Conservation (phyloP, 148 eudicot genomes). For the Rhododendron molle region DNA sequence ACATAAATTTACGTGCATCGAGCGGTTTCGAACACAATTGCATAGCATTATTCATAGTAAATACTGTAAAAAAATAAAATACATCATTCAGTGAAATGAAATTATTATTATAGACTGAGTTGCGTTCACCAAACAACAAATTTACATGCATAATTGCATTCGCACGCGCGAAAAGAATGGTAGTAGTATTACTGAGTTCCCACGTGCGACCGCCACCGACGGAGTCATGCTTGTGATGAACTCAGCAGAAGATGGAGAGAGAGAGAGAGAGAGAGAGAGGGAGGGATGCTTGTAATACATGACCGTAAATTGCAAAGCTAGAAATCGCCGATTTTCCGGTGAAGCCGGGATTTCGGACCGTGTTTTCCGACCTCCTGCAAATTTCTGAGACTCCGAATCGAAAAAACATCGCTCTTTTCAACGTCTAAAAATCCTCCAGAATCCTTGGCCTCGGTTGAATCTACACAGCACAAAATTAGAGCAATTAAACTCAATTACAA, state of each 20-base stretch:
- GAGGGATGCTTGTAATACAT: no score
- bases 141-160: slow-evolving; percentile 2
- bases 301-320: slow-evolving; percentile 14
- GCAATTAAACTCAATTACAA: background rate
- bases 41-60: no score
- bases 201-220: slow-evolving; percentile 23
- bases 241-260: background rate
- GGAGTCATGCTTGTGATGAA: background rate
- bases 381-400: slow-evolving; percentile 49
- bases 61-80: no score
- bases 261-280: background rate
- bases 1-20: no score
- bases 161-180: background rate
- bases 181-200: background rate
- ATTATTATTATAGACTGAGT: background rate
- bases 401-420: slow-evolving; percentile 30
- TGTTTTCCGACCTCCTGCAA: slow-evolving; percentile 28
- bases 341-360: slow-evolving; percentile 16
- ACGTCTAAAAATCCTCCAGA: slow-evolving; percentile 18
- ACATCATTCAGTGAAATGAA: background rate
- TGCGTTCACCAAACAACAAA: slow-evolving; percentile 6
- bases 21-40: no score
- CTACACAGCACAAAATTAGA: slow-evolving; percentile 12
- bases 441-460: slow-evolving; percentile 21
- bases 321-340: slow-evolving; percentile 52